Base-by-base conservation (phyloP, 352 stramenopile genomes). In the Phytophthora citrophthora region DNA sequence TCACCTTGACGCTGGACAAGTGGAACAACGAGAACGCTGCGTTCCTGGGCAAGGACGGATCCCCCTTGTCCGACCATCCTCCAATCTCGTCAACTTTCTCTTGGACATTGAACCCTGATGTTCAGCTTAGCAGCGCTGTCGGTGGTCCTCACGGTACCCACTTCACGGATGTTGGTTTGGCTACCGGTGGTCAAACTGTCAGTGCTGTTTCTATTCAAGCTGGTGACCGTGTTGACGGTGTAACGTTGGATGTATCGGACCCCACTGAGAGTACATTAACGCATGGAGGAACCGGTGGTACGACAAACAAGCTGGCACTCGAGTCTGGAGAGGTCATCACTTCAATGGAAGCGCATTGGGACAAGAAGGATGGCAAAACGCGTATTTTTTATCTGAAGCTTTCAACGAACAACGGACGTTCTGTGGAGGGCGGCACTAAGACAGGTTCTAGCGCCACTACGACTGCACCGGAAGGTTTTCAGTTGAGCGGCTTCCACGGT, bases 371-470 rank as follows among this genome's bases (percentile, higher is more conserved):
- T 47, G 53, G 64, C 27, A 48, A 58, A 38, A 86, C 77, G 34
- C 72, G 77, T 18, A 74, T 82, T 34, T 86, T 82, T 61, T 82
- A 81, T 55, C 38, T 82, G 36, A 75, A 74, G 29, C 68, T 71
- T 9, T 71, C 40, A 18, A 86, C 77, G 3, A 84, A 55, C 50
- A 47, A 66, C 0, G 75, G 70, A 3, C 68, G 70, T 20, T 64
- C 57, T 2, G n/a, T 83, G 1, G 57, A 63, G 0, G 55, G 41
- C 34, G 77, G 72, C 18, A 58, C 56, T 10, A 72, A 71, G 41
- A 83, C 70, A 1, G 68, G 43, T 34, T 50, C 67, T n/a, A 79
- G 59, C 12, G 58, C 61, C 9, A 72, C 58, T 4, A 44, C 75
- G 59, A 61, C 68, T 24, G 77, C 74, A 7, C 72, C 75, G 5